A percentile compares a stretch with the other conserved stretches of the same genome.
Conservation (phyloP, 768 basidiomycete species). For the Boletus vinaceobasis region DNA sequence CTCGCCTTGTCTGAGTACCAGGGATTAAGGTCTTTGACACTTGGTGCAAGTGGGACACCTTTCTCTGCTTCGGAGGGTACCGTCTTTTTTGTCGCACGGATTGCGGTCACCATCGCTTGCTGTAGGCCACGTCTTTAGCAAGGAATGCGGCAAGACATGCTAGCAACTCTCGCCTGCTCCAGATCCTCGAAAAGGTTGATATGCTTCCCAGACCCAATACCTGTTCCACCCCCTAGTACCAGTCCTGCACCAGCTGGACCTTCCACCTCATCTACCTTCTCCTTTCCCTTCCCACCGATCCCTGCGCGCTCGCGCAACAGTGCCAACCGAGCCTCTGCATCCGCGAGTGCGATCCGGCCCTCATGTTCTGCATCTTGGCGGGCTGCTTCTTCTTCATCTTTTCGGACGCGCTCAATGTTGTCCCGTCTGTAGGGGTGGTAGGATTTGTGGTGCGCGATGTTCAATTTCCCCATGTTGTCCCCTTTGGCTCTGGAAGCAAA, state of each 20-base stretch:
- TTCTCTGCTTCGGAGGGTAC: constrained; percentile 56
- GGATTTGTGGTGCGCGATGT: constrained; percentile 89
- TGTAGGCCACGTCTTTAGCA: constrained; percentile 17
- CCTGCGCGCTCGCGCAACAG: constrained; percentile 63
- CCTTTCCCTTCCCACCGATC: constrained; percentile 34
- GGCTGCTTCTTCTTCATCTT: constrained; percentile 77
- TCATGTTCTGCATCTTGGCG: constrained; percentile 66
- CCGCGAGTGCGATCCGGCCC: constrained; percentile 69
- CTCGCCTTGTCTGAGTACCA: constrained; percentile 56
- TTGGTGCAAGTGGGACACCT: constrained; percentile 71
- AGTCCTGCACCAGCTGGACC: neutral
- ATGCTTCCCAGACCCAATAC: constrained; percentile 49
- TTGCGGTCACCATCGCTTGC: constrained; percentile 45
- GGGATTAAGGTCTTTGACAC: constrained; percentile 72
- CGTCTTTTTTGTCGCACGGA: constrained; percentile 49
- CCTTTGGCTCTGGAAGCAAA: neutral
- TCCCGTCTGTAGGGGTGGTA: constrained; percentile 85
- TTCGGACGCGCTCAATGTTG: constrained; percentile 77
- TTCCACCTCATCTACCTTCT: constrained; percentile 33
- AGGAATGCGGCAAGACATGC: neutral
- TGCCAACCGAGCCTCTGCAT: constrained; percentile 76
- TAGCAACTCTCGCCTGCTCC: constrained; percentile 51
- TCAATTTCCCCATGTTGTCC: constrained; percentile 38
- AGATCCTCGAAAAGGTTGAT: constrained; percentile 84
- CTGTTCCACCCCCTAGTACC: neutral